Evolutionary conservation across 768 basidiomycete genomes (phyloP).

Genomic region (Sarcodon sp.): DNA sequence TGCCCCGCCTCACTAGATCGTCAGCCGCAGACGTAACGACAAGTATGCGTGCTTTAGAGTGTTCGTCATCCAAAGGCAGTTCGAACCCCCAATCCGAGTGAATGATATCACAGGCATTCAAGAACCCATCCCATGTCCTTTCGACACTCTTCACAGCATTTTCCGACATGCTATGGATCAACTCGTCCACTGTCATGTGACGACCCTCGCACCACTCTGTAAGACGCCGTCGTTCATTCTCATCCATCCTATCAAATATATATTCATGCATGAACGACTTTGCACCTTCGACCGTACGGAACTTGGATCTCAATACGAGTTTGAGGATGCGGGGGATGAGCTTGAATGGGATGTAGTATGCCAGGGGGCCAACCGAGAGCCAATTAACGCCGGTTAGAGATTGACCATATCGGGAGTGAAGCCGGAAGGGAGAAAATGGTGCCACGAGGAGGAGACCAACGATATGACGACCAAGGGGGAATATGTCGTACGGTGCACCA

Average conservation of each 20-base stretch:
- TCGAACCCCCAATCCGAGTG: constrained; percentile 36
- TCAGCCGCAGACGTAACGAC: constrained; percentile 32
- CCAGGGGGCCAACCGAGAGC: constrained; percentile 30
- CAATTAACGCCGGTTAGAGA: constrained; percentile 34
- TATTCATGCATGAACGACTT: constrained; percentile 25
- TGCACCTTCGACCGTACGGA: constrained; percentile 25
- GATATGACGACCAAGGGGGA: constrained; percentile 35
- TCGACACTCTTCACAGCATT: constrained; percentile 34
- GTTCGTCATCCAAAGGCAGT: constrained; percentile 35
- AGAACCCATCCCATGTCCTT: constrained; percentile 39
- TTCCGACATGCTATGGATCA: constrained; percentile 26
- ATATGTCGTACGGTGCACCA: constrained; percentile 33
- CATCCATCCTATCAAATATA: constrained; percentile 29
- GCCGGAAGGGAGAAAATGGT: constrained; percentile 32
- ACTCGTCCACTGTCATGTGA: constrained; percentile 28
- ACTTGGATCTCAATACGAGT: constrained; percentile 17
- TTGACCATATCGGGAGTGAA: constrained; percentile 31
- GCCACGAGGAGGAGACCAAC: constrained; percentile 33
- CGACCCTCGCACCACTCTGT: constrained; percentile 27
- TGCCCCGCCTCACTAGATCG: constrained; percentile 7
- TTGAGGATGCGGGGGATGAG: constrained; percentile 20
- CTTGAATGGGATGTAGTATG: constrained; percentile 27
- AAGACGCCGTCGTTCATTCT: constrained; percentile 17
- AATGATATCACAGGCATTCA: constrained; percentile 25
- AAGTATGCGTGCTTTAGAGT: constrained; percentile 30